Evolutionary conservation across 495 filamentous ascomycete species (phyloP), one percentile per base, ranked within the genome.

Genomic region (Aspergillus haitiensis): DNA sequence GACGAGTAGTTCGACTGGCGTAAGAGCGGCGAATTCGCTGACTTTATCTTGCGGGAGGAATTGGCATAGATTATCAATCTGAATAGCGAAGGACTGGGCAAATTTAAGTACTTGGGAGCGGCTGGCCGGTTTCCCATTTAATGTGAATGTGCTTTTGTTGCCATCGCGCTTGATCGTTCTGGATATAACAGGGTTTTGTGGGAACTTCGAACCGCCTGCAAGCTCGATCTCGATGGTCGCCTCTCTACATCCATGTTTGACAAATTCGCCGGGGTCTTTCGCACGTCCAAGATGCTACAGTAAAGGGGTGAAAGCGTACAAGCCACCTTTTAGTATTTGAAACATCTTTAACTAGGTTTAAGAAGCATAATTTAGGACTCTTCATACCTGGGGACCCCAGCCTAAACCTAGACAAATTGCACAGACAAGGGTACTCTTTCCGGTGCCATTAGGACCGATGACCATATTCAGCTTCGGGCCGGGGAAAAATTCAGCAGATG

Each of bases 381-480:
- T 34, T 52, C 78, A 67, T 77, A 88, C 81, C 71, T 76, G 81
- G 33, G 94, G 86, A 4, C 84, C 81, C 81, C 86, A 97, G 36
- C 94, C 94, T 33, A 99, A 75, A 7, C 94, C 94, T 11, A 99
- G 74, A 74, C 95, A 98, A 61, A 99, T 96, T 32, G 95, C 94
- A 73, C 94, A 98, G 33, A 99, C 94, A 34, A 99, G 82, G 0
- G 95, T 96, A 78, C 92, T 97, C 71, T 99, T 99, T 46, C 94
- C 94, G 0, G 94, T 97, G 46, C 94, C 94, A 68, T 99, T 99
- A 8, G 94, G 94, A 0, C 94, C 94, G 64, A 99, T 97, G 57
- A 99, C 86, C 95, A 99, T 98, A 69, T 99, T 99, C 65, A 99
- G 70, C 64, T 89, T 94, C 11, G 95, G 93, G 0, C 94, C 94